Base-by-base conservation (phyloP, 352 stramenopile species). In the Phytophthora pistaciae region DNA sequence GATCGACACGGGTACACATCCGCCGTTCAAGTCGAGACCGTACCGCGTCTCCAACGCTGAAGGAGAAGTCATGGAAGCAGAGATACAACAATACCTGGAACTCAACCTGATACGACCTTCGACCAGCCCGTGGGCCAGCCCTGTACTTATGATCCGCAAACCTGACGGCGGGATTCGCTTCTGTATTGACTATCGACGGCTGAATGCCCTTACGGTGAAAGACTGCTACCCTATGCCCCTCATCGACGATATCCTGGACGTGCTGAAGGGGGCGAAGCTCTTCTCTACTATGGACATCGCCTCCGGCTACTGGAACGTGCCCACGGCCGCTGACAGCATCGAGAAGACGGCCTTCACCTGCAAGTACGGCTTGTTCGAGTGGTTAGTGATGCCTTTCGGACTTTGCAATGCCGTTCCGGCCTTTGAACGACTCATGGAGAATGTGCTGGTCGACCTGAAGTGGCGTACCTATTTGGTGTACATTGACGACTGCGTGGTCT, bases 91-190 rank as follows among this genome's bases (percentile, higher is more conserved):
- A 36, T 71, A 71, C 20, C 20, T 66, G n/a, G 56, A 53, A 3
- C 11, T 58, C 5, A 29, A 18, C 0, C 5, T 70, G 0, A 64
- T 64, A 3, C 40, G 44, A 5, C 16, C 27, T 0, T 70, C 54
- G 0, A 64, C 46, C 3, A 63, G 65, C 38, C 65, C 52, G 0
- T 72, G 57, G 65, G 40, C 65, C 0, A 72, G 65, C 7, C 58
- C 52, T 0, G 65, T 72, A 0, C 40, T 72, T 0, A 72, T 72
- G 57, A 68, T 72, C 6, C 14, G 56, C 0, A 71, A 71, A 1
- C 64, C 56, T 0, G 56, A 66, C 3, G 64, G 64, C 3, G 50
- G 65, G 0, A 68, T 72, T 8, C 50, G 57, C 0, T 71, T 66
- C 5, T 66, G 64, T 1, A 66, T 71, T 11, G 64, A 66, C 27